Evolutionary conservation across 768 basidiomycete genomes (phyloP), one percentile per base, ranked within the genome.

Genomic region (Podaxis sp.): DNA sequence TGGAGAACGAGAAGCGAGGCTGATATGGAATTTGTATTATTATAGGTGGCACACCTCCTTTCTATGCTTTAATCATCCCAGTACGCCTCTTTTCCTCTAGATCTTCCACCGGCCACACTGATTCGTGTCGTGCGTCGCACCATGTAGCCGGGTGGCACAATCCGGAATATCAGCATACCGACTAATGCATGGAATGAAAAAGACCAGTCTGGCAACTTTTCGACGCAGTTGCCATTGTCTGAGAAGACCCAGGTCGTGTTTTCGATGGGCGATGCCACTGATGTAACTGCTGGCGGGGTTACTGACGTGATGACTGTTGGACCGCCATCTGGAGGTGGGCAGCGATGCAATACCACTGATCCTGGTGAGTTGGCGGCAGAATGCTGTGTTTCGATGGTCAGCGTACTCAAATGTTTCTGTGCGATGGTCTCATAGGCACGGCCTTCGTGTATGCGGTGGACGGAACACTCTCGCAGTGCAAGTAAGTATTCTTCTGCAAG

Each of bases 401-500:
- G 5, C 16, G 18, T 16, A n/a, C 1, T 44, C n/a, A 42, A 21
- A n/a, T 14, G n/a, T 5, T 6, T 13, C 42, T 44, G 42, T 18
- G 16, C n/a, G 11, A 36, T 25, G 25, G 13, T n/a, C 14, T 38
- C 14, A 5, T 48, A 73, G 72, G 61, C 11, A 46, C 65, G 5
- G 68, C 68, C 53, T 73, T 73, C 59, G 67, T 69, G 47, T 73
- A 66, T 54, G 67, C 68, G 4, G 51, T 69, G n/a, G 66, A 72
- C 35, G 44, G 55, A 5, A 57, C 66, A 38, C 55, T 73, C n/a
- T 27, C 53, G 18, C 68, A 72, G 55, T 73, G 72, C 70, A 63
- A 64, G 72, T 72, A 53, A 66, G 66, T 68, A 14, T 6, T 13
- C 27, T 3, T 38, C 14, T n/a, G 16, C 25, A 4, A 42, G 42